Evolutionary conservation across 2,329 filamentous ascomycete species (phyloP).

Genomic region (Leptographium radiaticola): DNA sequence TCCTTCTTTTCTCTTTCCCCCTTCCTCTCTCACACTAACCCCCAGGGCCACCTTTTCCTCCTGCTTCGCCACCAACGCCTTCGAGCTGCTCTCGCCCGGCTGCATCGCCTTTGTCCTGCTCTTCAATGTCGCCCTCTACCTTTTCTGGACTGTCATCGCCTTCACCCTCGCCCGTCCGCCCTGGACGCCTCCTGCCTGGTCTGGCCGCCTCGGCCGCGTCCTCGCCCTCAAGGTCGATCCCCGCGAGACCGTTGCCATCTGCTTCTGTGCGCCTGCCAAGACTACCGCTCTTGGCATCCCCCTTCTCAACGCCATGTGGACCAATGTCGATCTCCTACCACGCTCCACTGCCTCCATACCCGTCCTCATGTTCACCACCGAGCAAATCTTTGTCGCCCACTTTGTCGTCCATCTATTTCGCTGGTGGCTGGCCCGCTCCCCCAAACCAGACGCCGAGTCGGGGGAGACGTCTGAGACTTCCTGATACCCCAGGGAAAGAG

Average conservation of each 20-base stretch:
- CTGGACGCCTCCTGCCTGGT: not conserved
- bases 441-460: no score
- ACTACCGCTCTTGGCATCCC: slow-evolving; percentile 59
- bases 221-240: slow-evolving; percentile 32
- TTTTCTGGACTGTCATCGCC: slow-evolving; percentile 50
- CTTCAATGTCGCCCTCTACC: slow-evolving; percentile 50
- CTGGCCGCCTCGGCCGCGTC: not conserved
- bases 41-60: slow-evolving; percentile 54
- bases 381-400: slow-evolving; percentile 20
- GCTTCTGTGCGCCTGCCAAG: slow-evolving; percentile 62
- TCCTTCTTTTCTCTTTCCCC: not conserved
- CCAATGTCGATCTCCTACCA: slow-evolving; percentile 29
- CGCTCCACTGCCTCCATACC: slow-evolving; percentile 48
- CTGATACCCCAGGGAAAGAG: no score
- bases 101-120: slow-evolving; percentile 56
- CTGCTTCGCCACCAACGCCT: slow-evolving; percentile 45
- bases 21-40: not conserved
- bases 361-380: slow-evolving; percentile 5
- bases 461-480: no score
- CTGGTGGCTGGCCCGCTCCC: not conserved
- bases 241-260: slow-evolving; percentile 41
- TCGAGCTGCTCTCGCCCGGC: slow-evolving; percentile 28
- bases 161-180: slow-evolving; percentile 37
- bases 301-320: slow-evolving; percentile 55
- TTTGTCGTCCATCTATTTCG: slow-evolving; percentile 30